phyloP scores from a whole-genome alignment of 768 basidiomycete species.

The Cubamyces lactineus region DNA sequence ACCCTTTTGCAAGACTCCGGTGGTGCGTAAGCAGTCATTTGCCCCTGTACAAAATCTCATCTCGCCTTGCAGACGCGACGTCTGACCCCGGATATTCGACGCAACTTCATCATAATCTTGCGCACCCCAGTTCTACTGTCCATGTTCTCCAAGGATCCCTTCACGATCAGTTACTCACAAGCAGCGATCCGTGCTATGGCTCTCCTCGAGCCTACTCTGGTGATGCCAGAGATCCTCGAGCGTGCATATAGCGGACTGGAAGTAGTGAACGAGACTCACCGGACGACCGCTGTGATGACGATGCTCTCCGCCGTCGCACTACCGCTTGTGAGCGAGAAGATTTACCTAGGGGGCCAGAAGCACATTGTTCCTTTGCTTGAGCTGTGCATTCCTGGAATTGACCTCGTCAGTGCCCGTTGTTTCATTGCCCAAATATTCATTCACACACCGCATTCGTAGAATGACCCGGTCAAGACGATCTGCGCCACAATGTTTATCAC shows the following conservation, averaged over 20 bases:
- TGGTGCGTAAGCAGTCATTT: conserved; percentile 43
- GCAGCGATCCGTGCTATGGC: conserved; percentile 77
- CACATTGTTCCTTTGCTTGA: conserved; percentile 88
- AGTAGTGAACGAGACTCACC: conserved; percentile 91
- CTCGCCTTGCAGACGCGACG: conserved; percentile 57
- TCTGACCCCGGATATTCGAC: conserved; percentile 79
- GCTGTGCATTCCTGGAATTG: conserved; percentile 89
- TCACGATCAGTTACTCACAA: conserved; percentile 83
- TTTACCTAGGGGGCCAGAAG: conserved; percentile 88
- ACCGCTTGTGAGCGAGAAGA: conserved; percentile 72
- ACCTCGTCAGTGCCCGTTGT: conserved; percentile 57
- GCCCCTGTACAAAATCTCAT: conserved; percentile 7
- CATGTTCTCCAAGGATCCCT: conserved; percentile 87
- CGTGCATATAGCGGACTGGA: conserved; percentile 92
- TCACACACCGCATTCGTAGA: conserved; percentile 44
- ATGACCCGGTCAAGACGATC: conserved; percentile 79
- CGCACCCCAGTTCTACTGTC: conserved; percentile 87
- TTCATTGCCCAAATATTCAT: neutral
- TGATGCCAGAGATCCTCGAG: conserved; percentile 92
- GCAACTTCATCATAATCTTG: conserved; percentile 78
- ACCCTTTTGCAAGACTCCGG: conserved; percentile 76
- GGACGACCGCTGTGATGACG: conserved; percentile 89
- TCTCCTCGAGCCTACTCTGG: conserved; percentile 76
- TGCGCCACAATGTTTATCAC: conserved; percentile 81
- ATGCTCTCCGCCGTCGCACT: conserved; percentile 78